Evolutionary conservation across 768 basidiomycete genomes (phyloP).

Genomic region (Clitopilus passeckerianus): DNA sequence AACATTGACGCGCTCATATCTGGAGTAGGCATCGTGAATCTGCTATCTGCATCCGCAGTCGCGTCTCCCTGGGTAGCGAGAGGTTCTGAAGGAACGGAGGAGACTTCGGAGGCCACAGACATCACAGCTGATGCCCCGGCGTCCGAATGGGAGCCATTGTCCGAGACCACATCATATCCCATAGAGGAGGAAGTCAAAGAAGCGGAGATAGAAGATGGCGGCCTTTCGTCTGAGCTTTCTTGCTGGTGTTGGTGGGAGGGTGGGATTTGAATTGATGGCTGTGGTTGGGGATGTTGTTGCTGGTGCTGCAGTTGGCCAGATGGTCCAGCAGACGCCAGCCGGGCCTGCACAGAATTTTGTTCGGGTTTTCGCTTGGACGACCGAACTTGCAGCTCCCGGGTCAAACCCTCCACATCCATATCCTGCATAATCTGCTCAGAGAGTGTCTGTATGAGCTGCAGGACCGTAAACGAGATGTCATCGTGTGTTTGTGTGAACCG

Average conservation of each 20-base stretch:
- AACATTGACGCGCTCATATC: not conserved
- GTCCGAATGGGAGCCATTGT: constrained; percentile 37
- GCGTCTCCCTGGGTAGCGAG: not conserved
- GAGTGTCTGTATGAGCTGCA: constrained; percentile 65
- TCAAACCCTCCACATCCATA: constrained; percentile 75
- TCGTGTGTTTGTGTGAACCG: constrained; percentile 76
- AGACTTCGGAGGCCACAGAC: not conserved
- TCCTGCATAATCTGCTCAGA: constrained; percentile 58
- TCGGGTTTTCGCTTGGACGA: constrained; percentile 10
- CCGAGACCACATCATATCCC: constrained; percentile 27
- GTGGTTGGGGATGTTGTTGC: not conserved
- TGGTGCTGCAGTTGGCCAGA: not conserved
- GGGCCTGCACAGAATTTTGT: not conserved
- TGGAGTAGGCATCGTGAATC: not conserved
- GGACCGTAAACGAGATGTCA: constrained; percentile 70
- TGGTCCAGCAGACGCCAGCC: not conserved
- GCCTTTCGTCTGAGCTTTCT: constrained; percentile 7
- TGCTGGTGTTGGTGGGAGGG: not conserved
- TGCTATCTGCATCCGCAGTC: not conserved
- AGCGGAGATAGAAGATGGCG: constrained; percentile 17
- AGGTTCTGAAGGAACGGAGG: constrained; percentile 28
- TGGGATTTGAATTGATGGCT: not conserved
- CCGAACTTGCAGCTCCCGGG: constrained; percentile 41
- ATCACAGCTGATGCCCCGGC: constrained; percentile 28
- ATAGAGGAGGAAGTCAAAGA: constrained; percentile 16